Base-by-base conservation (phyloP, 2,329 filamentous ascomycete species). In the Atkinsonella hypoxylon region DNA sequence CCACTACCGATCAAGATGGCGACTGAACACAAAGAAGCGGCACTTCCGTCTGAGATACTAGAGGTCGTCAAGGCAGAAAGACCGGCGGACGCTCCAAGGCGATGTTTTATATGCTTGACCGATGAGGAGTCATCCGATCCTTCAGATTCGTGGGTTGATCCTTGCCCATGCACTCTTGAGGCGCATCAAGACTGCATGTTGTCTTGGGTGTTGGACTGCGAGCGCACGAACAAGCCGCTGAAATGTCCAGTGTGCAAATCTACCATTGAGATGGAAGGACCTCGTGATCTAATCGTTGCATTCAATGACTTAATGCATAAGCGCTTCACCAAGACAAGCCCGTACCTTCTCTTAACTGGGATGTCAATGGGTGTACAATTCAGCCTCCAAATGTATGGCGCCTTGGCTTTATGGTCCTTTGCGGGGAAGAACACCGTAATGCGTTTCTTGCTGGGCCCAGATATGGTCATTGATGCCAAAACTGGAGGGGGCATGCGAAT, bases 131-230 rank as follows among this genome's bases (percentile, higher is more conserved):
- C 79, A 39, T 67, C 64, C 10, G 65, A 70, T 18, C 61, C 73
- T 9, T 72, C 76, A 4, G 64, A 68, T 44, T 66, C 71, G 50
- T 98, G 93, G 91, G 82, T 88, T 43, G 87, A 85, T 50, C 90
- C 93, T 1, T 98, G 93, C 64, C 85, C 85, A 0, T 98, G 93
- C 68, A 89, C 87, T 12, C 75, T 98, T 39, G 87, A 87, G 51
- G 93, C 90, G 1, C 93, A 98, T 64, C 89, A 97, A 65, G 79
- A 82, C 53, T 95, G 90, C 64, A 76, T 97, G 57, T 75, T 97
- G 39, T 85, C 89, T 60, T 98, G 90, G 90, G 85, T 97, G 17
- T 85, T 87, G n/a, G 89, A 95, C 62, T 80, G 89, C 62, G 89
- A 96, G 68, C 77, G 67, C 53, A 67, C 77, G 62, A 64, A 73